Evolutionary conservation across 2,329 filamentous ascomycete species (phyloP).

Genomic region (Phaeophleospora eucalypticola): DNA sequence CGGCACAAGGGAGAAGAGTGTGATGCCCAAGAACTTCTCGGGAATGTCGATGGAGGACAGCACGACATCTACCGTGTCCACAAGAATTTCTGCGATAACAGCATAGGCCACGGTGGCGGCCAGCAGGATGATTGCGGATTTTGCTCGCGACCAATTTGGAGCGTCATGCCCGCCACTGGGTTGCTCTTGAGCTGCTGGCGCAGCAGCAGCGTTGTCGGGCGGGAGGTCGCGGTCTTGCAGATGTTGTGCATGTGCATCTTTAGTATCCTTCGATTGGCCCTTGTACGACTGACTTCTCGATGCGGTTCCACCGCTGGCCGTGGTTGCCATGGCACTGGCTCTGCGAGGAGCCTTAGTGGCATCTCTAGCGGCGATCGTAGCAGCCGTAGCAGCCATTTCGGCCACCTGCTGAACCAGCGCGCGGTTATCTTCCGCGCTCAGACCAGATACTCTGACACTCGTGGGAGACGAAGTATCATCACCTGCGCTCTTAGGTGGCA

Average conservation of each 20-base stretch:
- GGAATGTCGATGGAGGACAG: constrained; percentile 85
- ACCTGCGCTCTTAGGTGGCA: constrained; percentile 63
- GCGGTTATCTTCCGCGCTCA: constrained; percentile 78
- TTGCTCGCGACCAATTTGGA: constrained; percentile 93
- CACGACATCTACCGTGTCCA: constrained; percentile 96
- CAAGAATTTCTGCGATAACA: constrained; percentile 93
- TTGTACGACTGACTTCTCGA: constrained; percentile 17
- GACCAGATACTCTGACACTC: constrained; percentile 53
- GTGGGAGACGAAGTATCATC: constrained; percentile 41
- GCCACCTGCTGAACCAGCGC: constrained; percentile 79
- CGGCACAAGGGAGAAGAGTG: constrained; percentile 90
- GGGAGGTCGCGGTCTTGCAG: constrained; percentile 12
- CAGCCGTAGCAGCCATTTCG: constrained; percentile 89
- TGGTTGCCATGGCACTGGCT: constrained; percentile 41
- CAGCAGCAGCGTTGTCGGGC: constrained; percentile 37
- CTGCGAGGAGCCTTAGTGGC: constrained; percentile 53
- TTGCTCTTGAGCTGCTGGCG: constrained; percentile 26
- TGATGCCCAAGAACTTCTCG: constrained; percentile 96
- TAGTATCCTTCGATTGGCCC: background rate
- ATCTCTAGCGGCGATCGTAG: constrained; percentile 80
- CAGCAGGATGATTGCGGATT: constrained; percentile 85
- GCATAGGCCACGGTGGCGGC: constrained; percentile 88
- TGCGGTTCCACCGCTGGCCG: constrained; percentile 10
- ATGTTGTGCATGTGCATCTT: constrained; percentile 6
- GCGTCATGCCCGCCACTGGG: constrained; percentile 79